Conservation (phyloP, 208 protist species). For the Trypanosoma brucei region DNA sequence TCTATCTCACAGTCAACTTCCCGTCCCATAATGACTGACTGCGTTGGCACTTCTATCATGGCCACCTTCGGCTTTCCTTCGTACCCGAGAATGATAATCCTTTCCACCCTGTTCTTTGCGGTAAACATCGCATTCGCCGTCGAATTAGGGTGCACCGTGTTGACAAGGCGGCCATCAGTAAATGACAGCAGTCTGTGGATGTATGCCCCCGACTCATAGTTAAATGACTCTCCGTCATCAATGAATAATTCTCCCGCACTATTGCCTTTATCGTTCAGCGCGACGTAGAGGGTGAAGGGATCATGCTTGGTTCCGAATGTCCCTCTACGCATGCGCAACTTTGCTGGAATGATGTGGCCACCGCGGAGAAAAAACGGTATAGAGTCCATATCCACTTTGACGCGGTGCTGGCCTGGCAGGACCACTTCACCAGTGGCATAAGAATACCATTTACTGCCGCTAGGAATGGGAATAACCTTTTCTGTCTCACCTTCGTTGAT, state of each 20-base stretch:
- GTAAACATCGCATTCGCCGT: not conserved
- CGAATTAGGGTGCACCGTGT: slow-evolving; percentile 11
- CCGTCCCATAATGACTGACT: slow-evolving; percentile 12
- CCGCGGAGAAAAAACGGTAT: slow-evolving; percentile 93
- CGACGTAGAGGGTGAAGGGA: slow-evolving; percentile 92
- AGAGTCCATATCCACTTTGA: slow-evolving; percentile 74
- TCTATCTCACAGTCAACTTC: slow-evolving; percentile 56
- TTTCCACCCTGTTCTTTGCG: slow-evolving; percentile 49
- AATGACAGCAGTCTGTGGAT: slow-evolving; percentile 51
- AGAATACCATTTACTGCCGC: slow-evolving; percentile 64
- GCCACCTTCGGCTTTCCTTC: slow-evolving; percentile 28
- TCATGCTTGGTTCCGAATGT: slow-evolving; percentile 78
- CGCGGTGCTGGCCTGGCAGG: slow-evolving; percentile 8
- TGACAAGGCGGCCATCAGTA: slow-evolving; percentile 31
- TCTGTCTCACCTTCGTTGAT: slow-evolving; percentile 36
- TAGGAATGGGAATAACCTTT: slow-evolving; percentile 78
- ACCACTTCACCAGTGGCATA: slow-evolving; percentile 45
- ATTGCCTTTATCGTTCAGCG: slow-evolving; percentile 64
- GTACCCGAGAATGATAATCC: slow-evolving; percentile 65
- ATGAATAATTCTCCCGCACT: slow-evolving; percentile 71
- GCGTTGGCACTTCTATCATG: slow-evolving; percentile 7
- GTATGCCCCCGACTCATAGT: slow-evolving; percentile 56
- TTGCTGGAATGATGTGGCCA: slow-evolving; percentile 90
- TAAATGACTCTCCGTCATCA: slow-evolving; percentile 68
- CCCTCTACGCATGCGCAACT: slow-evolving; percentile 87